Evolutionary conservation across 2,329 filamentous ascomycete species (phyloP), one percentile per base, ranked within the genome.

Genomic region (Fusarium albidum): DNA sequence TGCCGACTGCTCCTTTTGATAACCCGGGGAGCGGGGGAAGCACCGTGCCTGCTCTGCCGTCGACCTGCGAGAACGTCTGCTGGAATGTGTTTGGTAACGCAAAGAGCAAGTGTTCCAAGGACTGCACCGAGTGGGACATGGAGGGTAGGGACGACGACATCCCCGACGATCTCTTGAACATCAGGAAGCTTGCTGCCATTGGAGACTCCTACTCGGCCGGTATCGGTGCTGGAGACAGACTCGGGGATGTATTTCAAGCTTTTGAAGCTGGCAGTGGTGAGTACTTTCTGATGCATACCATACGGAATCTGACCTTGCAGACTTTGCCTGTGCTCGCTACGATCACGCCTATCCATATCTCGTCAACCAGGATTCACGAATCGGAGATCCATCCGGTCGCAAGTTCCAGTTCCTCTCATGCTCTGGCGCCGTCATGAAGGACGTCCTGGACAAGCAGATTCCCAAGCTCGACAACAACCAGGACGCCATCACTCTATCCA

Each of bases 201-300:
- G 56, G 57, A 0, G 55, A 61, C 4, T 61, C 56, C 2, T 61
- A 61, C 33, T 59, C 57, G 0, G 57, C 56, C 27, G 57, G 55
- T 9, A 57, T 61, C 3, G 57, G 57, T 6, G 56, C 56, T 12
- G 57, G 57, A 5, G 48, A 50, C 18, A 4, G 44, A n/a, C 33
- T 48, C 4, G 43, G 27, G 26, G 15, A 14, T 5, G 43, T n/a
- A n/a, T n/a, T n/a, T n/a, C n/a, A n/a, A n/a, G n/a, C n/a, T n/a
- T n/a, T n/a, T n/a, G n/a, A n/a, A n/a, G n/a, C n/a, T n/a, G n/a
- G n/a, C n/a, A n/a, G 43, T 9, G 43, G 43, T 46, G 15, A 21
- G 43, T 46, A 9, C 21, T 11, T 29, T 43, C 10, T 31, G 17
- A 15, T 43, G 7, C 1, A 37, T 18, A n/a, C n/a, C n/a, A n/a